Percentiles rank a stretch among this genome's conserved stretches.
Evolutionary conservation across 257 asterid species (phyloP).

Genomic region (Leptodermis oblonga): DNA sequence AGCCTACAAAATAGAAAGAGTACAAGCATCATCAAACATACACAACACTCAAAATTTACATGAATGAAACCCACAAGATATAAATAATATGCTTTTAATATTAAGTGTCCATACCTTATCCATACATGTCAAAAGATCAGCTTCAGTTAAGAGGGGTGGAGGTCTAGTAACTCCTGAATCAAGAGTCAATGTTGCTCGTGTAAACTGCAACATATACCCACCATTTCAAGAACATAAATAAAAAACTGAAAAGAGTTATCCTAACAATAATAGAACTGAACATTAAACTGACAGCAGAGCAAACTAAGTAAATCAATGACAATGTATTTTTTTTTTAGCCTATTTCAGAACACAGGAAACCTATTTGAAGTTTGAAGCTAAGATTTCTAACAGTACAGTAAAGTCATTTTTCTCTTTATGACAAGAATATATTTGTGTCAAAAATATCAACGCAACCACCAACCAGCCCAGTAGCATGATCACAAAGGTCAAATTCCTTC

Average conservation of each 20-base stretch:
- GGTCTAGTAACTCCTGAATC: conserved; percentile 97
- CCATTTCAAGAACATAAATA: background rate
- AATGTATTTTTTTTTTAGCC: background rate
- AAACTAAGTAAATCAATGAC: background rate
- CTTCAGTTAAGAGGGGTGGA: conserved; percentile 93
- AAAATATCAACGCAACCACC: background rate
- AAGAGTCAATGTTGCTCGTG: conserved; percentile 76
- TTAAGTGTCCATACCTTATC: conserved; percentile 59
- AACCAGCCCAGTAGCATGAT: background rate
- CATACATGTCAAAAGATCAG: conserved; percentile 92
- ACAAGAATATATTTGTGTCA: background rate
- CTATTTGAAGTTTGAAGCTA: background rate
- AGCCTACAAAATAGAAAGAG: conserved; percentile 43
- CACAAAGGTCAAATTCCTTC: background rate
- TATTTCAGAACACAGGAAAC: background rate
- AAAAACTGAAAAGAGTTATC: background rate
- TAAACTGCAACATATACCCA: conserved; percentile 54
- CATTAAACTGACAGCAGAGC: background rate
- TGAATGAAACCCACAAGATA: conserved; percentile 15
- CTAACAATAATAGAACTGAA: background rate
- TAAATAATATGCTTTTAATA: conserved; percentile 10
- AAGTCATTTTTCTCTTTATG: background rate
- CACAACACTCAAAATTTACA: background rate
- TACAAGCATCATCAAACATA: conserved; percentile 9
- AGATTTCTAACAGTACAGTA: background rate